phyloP scores from a whole-genome alignment of 2,329 filamentous ascomycete species.

The Beauveria sp. region DNA sequence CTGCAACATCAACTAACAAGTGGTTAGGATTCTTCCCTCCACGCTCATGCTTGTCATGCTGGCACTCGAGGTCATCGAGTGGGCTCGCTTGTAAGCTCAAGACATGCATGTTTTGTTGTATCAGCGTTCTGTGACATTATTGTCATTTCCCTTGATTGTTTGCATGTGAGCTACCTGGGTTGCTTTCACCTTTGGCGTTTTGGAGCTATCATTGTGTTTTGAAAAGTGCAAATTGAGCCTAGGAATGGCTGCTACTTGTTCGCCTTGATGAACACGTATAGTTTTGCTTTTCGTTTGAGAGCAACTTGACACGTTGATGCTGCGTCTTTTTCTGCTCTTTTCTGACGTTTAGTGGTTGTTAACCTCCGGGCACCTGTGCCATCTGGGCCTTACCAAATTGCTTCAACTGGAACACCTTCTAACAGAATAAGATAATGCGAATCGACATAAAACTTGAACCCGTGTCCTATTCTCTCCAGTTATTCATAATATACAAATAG shows the following conservation, averaged over 20 bases:
- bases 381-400: too few species aligned
- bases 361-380: too few species aligned
- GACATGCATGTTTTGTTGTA: constrained; percentile 11
- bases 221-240: background rate
- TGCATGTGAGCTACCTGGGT: background rate
- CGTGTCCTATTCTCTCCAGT: background rate
- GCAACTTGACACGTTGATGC: background rate
- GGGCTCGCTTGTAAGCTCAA: constrained; percentile 44
- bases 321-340: background rate
- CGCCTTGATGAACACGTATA: background rate
- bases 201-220: background rate
- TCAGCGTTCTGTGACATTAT: constrained; percentile 3
- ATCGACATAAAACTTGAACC: background rate
- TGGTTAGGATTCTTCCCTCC: constrained; percentile 75
- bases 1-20: constrained; percentile 18
- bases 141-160: background rate
- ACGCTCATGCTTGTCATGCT: constrained; percentile 86
- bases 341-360: background rate
- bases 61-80: constrained; percentile 86
- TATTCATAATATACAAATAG: background rate
- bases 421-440: background rate
- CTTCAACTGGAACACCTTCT: background rate
- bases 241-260: background rate
- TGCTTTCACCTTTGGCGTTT: background rate
- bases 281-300: background rate